phyloP scores from a whole-genome alignment of 225 moss, liverwort and hornwort species.

The Marchantia paleacea region DNA sequence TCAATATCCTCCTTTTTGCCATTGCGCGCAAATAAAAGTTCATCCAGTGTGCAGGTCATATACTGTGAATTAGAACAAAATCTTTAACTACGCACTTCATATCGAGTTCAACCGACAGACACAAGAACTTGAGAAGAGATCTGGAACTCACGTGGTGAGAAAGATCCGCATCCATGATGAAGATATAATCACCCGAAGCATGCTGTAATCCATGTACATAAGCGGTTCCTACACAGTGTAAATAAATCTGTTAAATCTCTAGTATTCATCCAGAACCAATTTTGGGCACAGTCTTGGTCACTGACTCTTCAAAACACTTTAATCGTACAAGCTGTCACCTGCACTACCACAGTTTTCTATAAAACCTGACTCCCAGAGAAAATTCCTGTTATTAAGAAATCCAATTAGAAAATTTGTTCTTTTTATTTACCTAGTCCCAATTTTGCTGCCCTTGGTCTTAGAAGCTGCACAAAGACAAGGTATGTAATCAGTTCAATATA shows the following conservation, averaged over 20 bases:
- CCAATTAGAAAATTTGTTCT: too few species aligned
- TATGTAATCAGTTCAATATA: neutral
- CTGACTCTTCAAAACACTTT: neutral
- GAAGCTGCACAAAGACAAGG: slow-evolving; percentile 51
- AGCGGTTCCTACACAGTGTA: slow-evolving; percentile 62
- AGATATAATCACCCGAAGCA: slow-evolving; percentile 79
- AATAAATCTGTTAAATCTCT: neutral
- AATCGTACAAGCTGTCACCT: neutral
- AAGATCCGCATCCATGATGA: slow-evolving; percentile 89
- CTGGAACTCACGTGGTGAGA: slow-evolving; percentile 70
- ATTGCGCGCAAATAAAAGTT: too few species aligned
- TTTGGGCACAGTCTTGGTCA: neutral
- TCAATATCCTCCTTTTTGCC: too few species aligned
- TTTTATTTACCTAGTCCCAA: slow-evolving; percentile 64
- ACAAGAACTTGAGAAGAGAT: neutral
- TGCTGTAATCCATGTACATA: slow-evolving; percentile 78
- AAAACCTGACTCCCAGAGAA: too few species aligned
- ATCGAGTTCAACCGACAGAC: neutral
- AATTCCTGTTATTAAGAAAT: too few species aligned
- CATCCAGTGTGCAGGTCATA: too few species aligned
- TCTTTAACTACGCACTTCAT: too few species aligned
- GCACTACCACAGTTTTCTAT: neutral
- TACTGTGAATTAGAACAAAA: too few species aligned
- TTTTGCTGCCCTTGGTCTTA: slow-evolving; percentile 80
- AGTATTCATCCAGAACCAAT: too few species aligned